A percentile compares a stretch with the other conserved stretches of the same genome.
phyloP scores from a whole-genome alignment of 75 land plant species.

The Cryptomeria japonica region DNA sequence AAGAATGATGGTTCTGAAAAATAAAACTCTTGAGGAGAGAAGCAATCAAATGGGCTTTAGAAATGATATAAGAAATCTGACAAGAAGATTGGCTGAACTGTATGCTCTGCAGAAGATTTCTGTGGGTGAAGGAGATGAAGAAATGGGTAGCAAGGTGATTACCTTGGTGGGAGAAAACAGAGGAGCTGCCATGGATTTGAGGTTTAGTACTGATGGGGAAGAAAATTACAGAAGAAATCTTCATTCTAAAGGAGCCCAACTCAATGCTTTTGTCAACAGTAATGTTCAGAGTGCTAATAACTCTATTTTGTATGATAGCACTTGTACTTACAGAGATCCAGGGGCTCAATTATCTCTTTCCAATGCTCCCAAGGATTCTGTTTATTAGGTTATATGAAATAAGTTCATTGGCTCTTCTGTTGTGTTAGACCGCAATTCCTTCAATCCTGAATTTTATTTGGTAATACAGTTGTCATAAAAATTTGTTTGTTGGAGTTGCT shows the following conservation, averaged over 20 bases:
- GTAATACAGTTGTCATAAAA: too few relatives aligned
- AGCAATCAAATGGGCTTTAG: not conserved
- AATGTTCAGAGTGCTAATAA: slow-evolving; percentile 44
- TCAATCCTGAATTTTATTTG: too few relatives aligned
- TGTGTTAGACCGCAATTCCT: too few relatives aligned
- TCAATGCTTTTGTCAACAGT: slow-evolving; percentile 24
- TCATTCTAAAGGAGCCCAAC: not conserved
- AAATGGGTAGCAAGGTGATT: slow-evolving; percentile 16
- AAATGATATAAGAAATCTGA: not conserved
- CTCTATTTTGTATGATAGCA: slow-evolving; percentile 31
- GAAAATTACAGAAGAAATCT: not conserved
- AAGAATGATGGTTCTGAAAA: not conserved
- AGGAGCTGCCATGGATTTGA: slow-evolving; percentile 38
- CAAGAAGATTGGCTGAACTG: not conserved
- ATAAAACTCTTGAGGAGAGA: not conserved
- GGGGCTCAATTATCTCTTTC: slow-evolving; percentile 27
- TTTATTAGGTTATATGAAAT: not conserved
- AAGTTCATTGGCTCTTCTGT: too few relatives aligned
- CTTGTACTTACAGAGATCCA: slow-evolving; percentile 28
- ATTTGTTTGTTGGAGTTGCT: too few relatives aligned
- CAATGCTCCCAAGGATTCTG: not conserved
- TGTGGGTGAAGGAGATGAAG: not conserved
- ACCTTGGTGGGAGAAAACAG: slow-evolving; percentile 47
- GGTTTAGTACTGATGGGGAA: not conserved
- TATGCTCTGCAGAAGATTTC: not conserved